phyloP scores from a whole-genome alignment of 1,284 basidiomycete species.

The Papiliotrema nemorosa region DNA sequence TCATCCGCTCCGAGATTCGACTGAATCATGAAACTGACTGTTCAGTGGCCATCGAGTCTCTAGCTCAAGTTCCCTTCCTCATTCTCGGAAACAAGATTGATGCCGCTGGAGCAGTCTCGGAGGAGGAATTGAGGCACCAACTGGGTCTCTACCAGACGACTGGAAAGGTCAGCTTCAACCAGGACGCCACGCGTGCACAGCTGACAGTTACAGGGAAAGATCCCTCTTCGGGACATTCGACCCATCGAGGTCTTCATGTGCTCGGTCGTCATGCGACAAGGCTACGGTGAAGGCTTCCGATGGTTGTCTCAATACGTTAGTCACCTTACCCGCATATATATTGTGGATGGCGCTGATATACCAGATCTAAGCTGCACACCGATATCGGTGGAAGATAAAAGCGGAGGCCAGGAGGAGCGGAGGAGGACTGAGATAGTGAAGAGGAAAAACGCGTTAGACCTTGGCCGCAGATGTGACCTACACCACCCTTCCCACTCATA shows the following conservation, averaged over 20 bases:
- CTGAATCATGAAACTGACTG: background rate
- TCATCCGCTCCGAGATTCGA: too few species aligned
- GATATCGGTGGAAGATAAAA: background rate
- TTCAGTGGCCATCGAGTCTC: constrained; percentile 71
- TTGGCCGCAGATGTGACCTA: too few species aligned
- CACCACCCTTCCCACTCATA: background rate
- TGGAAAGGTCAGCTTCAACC: constrained; percentile 72
- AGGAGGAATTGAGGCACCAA: constrained; percentile 94
- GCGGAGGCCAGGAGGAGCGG: background rate
- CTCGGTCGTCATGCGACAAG: constrained; percentile 98
- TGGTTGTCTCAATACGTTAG: constrained; percentile 96
- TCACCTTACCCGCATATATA: constrained; percentile 6
- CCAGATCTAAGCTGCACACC: constrained; percentile 8
- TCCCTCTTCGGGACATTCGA: constrained; percentile 92
- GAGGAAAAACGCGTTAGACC: too few species aligned
- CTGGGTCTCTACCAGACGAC: constrained; percentile 98
- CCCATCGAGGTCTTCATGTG: constrained; percentile 99
- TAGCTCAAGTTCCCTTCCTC: constrained; percentile 95
- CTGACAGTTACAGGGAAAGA: constrained; percentile 69
- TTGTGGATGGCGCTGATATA: background rate
- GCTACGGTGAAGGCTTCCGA: constrained; percentile 98
- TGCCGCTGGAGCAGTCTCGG: constrained; percentile 92
- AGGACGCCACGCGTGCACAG: background rate
- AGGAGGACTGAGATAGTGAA: background rate
- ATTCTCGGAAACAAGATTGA: constrained; percentile 99